phyloP scores from a whole-genome alignment of 257 asterid genomes.

The Nicotiana benthamiana region DNA sequence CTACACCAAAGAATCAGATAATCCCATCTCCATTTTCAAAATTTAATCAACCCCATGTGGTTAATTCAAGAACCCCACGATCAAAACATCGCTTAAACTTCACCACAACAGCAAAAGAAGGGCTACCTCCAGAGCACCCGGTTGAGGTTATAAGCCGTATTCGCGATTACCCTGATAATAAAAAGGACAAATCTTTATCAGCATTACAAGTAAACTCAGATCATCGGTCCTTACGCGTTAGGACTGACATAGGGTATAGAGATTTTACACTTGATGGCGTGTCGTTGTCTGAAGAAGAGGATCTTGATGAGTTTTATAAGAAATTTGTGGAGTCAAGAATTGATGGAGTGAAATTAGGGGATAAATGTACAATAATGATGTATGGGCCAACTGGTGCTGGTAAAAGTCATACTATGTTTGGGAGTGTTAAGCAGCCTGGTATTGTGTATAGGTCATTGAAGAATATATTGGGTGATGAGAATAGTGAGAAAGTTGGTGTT shows the following conservation, averaged over 20 bases:
- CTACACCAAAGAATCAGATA: slow-evolving; percentile 41
- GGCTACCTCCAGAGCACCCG: slow-evolving; percentile 59
- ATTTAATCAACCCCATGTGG: slow-evolving; percentile 22
- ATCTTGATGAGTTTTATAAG: slow-evolving; percentile 60
- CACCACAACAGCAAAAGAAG: slow-evolving; percentile 13
- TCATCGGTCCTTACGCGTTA: slow-evolving; percentile 51
- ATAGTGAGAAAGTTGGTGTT: slow-evolving; percentile 33
- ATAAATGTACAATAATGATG: slow-evolving; percentile 90
- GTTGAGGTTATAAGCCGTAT: slow-evolving; percentile 85
- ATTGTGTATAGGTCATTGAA: slow-evolving; percentile 73
- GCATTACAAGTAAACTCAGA: slow-evolving; percentile 49
- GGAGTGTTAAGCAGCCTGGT: slow-evolving; percentile 62
- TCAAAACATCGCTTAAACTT: slow-evolving; percentile 56
- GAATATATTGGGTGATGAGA: slow-evolving; percentile 61
- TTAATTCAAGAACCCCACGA: slow-evolving; percentile 47
- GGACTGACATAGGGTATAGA: slow-evolving; percentile 74
- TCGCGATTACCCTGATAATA: slow-evolving; percentile 59
- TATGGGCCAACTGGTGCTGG: slow-evolving; percentile 97
- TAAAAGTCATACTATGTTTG: slow-evolving; percentile 93
- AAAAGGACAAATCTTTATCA: slow-evolving; percentile 27
- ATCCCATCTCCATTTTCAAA: slow-evolving; percentile 33
- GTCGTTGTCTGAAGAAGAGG: slow-evolving; percentile 69
- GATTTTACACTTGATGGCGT: slow-evolving; percentile 79
- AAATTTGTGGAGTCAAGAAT: slow-evolving; percentile 71
- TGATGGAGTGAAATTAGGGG: slow-evolving; percentile 69